Evolutionary conservation across 495 filamentous ascomycete species (phyloP), one percentile per base, ranked within the genome.

Genomic region (Thozetella sp.): DNA sequence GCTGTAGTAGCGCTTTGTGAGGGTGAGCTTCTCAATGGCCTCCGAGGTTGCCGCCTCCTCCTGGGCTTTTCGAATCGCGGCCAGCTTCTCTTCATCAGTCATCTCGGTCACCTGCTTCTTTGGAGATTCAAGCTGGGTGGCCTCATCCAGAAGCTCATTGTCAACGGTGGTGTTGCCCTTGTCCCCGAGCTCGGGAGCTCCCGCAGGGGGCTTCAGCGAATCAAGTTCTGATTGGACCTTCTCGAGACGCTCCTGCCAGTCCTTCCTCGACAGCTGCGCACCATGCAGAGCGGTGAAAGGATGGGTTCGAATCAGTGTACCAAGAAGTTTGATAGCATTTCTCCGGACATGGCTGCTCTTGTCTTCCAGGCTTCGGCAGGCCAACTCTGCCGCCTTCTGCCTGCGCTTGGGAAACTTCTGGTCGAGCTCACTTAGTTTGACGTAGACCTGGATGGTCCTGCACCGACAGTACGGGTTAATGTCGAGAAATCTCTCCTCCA

Each of bases 341-440:
- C 93, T 87, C 62, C 95, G 83, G 22, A 98, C 95, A 69, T 98
- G 94, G 71, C 96, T 98, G 72, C 95, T 98, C 78, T 96, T 99
- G 76, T 99, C 95, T 72, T 97, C 91, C 22, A 99, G 79, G 67
- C 93, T 97, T 63, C 90, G 83, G 40, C 90, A 86, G 6, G 95
- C 93, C 13, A 97, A 76, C 65, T 96, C 91, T 17, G 96, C 90
- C 0, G 87, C 93, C 59, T 83, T 86, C 72, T 97, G 93, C 60
- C 95, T 81, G 37, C 93, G 84, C 76, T 97, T 97, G 19, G 92
- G 92, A 68, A 95, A 97, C 67, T 98, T 99, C 53, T 92, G 90
- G 48, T 97, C 91, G 25, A 99, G 80, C 25, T 97, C 92, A 65
- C 93, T 97, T 2, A 99, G 83, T 60, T 89, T 94, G 76, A 91